phyloP scores from a whole-genome alignment of 164 flowering plant species.

The Aristolochia fimbriata region DNA sequence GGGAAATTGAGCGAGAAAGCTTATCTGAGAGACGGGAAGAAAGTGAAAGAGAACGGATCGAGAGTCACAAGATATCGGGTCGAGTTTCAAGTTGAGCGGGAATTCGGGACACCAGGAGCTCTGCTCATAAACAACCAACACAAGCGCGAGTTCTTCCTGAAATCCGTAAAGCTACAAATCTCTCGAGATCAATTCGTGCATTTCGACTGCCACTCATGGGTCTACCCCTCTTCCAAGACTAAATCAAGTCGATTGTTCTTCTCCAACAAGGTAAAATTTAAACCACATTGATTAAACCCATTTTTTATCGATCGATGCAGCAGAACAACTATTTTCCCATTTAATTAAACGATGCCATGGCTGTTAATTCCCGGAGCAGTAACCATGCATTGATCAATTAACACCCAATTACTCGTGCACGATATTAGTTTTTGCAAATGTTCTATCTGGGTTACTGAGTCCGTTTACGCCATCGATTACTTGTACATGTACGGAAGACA shows the following conservation, averaged over 20 bases:
- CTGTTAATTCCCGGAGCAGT: too few species aligned
- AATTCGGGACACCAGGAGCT: slow-evolving; percentile 50
- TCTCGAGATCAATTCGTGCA: slow-evolving; percentile 13
- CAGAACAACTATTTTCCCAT: too few species aligned
- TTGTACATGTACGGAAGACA: slow-evolving; percentile 30
- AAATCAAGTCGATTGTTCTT: slow-evolving; percentile 31
- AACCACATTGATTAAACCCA: too few species aligned
- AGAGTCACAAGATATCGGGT: slow-evolving; percentile 12
- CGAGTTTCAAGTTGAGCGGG: slow-evolving; percentile 20
- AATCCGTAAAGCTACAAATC: slow-evolving; percentile 15
- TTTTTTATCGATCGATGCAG: too few species aligned
- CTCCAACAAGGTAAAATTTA: slow-evolving; percentile 28
- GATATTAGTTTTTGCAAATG: background rate
- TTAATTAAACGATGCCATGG: too few species aligned
- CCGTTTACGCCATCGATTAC: background rate
- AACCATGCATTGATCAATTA: too few species aligned
- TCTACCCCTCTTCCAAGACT: slow-evolving; percentile 30
- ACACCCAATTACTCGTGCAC: too few species aligned
- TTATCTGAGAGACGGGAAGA: slow-evolving; percentile 24
- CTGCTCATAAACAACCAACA: slow-evolving; percentile 23
- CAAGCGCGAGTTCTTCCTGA: slow-evolving; percentile 36
- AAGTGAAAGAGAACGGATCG: slow-evolving; percentile 8
- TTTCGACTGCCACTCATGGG: slow-evolving; percentile 54
- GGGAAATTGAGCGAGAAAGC: slow-evolving; percentile 34
- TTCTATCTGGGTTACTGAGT: background rate